A percentile compares a stretch with the other conserved stretches of the same genome.
Conservation (phyloP, 179 eudicot genomes). For the Patellifolia procumbens region DNA sequence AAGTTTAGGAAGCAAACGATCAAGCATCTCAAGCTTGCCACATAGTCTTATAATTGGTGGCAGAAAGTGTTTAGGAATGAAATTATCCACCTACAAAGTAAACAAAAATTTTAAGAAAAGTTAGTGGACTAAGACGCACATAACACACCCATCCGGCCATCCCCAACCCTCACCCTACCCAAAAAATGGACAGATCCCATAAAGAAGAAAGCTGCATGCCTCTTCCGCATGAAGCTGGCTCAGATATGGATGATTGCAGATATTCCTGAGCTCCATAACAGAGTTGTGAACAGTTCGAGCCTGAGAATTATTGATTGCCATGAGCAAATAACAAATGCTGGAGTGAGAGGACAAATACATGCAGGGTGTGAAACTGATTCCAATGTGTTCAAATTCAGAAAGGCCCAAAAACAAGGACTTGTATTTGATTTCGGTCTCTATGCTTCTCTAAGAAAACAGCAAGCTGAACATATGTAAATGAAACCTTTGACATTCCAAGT, state of each 20-base stretch:
- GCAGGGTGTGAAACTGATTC: neutral
- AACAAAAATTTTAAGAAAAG: conserved; percentile 6
- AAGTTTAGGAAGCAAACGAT: conserved; percentile 91
- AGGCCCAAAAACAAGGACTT: neutral
- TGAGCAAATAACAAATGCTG: neutral
- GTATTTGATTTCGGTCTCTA: neutral
- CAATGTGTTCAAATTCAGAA: neutral
- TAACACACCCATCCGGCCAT: neutral
- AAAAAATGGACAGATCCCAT: conserved; percentile 14
- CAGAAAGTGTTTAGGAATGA: conserved; percentile 80
- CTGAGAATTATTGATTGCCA: conserved; percentile 41
- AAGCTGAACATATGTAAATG: conserved; percentile 17
- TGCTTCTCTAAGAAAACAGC: neutral
- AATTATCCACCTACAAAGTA: conserved; percentile 65
- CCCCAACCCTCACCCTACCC: neutral
- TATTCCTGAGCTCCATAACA: conserved; percentile 96
- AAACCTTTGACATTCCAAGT: conserved; percentile 82
- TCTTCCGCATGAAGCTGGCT: conserved; percentile 93
- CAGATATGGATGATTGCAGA: conserved; percentile 98
- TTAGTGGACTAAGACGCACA: conserved; percentile 2
- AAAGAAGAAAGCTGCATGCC: conserved; percentile 43
- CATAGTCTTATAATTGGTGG: conserved; percentile 88
- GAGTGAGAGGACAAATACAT: neutral
- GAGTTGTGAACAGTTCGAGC: conserved; percentile 94
- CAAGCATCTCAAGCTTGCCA: conserved; percentile 99